Conservation (phyloP, 2,329 filamentous ascomycete species). For the Claviceps spartinae region DNA sequence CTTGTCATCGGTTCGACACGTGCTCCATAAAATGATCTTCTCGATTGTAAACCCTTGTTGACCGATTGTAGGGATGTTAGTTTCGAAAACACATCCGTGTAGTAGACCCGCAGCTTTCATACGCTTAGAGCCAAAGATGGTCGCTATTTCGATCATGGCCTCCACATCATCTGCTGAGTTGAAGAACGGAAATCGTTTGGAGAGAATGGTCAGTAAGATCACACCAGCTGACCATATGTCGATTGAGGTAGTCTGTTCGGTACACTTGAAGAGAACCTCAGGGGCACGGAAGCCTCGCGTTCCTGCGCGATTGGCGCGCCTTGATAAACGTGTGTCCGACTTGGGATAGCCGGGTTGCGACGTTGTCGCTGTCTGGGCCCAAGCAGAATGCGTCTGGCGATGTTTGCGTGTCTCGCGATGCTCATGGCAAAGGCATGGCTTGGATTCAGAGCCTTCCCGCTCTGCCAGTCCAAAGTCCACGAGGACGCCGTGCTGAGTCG, state of each 20-base stretch:
- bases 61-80: constrained; percentile 80
- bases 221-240: constrained; percentile 96
- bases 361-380: constrained; percentile 35
- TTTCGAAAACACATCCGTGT: constrained; percentile 87
- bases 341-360: constrained; percentile 66
- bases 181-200: constrained; percentile 91
- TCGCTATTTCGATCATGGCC: constrained; percentile 92
- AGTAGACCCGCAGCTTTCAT: constrained; percentile 75
- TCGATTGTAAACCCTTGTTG: constrained; percentile 75
- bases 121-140: constrained; percentile 73
- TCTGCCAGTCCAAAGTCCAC: constrained; percentile 99
- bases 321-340: constrained; percentile 73
- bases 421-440: constrained; percentile 72
- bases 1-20: constrained; percentile 52
- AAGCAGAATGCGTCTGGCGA: constrained; percentile 43
- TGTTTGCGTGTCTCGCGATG: constrained; percentile 46
- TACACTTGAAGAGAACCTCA: constrained; percentile 95
- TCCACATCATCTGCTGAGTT: constrained; percentile 98
- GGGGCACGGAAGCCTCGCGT: constrained; percentile 92
- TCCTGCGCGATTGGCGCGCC: constrained; percentile 85
- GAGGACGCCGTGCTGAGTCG: constrained; percentile 68
- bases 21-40: constrained; percentile 93
- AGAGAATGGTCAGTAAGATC: constrained; percentile 90
- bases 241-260: constrained; percentile 82
- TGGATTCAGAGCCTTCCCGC: constrained; percentile 60